Evolutionary conservation across 805 yeast species (phyloP).

Genomic region (Pichia pseudocactophila): DNA sequence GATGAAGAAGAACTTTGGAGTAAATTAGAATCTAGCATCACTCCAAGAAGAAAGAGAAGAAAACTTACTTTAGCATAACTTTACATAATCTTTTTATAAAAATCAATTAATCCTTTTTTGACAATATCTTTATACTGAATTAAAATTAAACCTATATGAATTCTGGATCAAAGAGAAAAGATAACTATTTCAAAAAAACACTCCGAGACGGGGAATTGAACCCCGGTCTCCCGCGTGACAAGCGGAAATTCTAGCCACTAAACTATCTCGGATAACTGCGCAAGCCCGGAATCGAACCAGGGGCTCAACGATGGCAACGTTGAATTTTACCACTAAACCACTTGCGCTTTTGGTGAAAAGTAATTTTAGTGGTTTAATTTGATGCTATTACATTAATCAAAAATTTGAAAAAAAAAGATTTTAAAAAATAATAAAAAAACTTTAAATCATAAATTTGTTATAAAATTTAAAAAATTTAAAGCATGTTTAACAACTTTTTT

Average conservation of each 20-base stretch:
- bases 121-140: background rate
- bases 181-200: constrained; percentile 2
- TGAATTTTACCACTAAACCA: constrained; percentile 13
- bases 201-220: constrained; percentile 36
- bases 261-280: constrained; percentile 30
- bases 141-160: too few species aligned
- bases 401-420: background rate
- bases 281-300: constrained; percentile 24
- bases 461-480: too few species aligned
- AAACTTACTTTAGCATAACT: constrained; percentile 11
- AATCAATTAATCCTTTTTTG: too few species aligned
- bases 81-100: too few species aligned
- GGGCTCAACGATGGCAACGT: constrained; percentile 24
- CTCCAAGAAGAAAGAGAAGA: constrained; percentile 25
- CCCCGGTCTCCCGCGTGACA: constrained; percentile 38
- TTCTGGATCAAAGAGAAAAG: too few species aligned
- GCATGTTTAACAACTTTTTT: too few species aligned
- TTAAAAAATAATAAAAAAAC: too few species aligned
- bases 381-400: background rate
- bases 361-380: background rate
- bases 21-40: constrained; percentile 18
- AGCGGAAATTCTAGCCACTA: constrained; percentile 35
- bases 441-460: too few species aligned
- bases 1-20: constrained; percentile 30
- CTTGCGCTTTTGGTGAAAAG: constrained; percentile 5